A percentile compares a stretch with the other conserved stretches of the same genome.
Evolutionary conservation across 2,329 filamentous ascomycete genomes (phyloP).

Genomic region (Venturiaceae sp.): DNA sequence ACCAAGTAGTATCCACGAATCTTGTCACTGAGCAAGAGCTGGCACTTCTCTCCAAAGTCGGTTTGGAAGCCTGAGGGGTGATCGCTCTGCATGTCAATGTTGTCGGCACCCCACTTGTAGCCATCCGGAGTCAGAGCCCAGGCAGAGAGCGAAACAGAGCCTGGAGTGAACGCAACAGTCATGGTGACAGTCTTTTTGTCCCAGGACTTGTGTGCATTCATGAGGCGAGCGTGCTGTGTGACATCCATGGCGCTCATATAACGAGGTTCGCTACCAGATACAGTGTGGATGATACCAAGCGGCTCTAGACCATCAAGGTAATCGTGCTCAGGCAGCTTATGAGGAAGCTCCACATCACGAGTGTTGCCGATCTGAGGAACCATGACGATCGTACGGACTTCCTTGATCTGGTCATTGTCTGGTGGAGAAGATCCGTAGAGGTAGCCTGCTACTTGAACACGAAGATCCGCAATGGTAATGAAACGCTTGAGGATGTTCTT

Average conservation of each 20-base stretch:
- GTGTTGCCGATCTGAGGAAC: constrained; percentile 92
- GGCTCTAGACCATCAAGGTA: constrained; percentile 81
- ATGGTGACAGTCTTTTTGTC: constrained; percentile 90
- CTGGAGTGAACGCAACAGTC: constrained; percentile 92
- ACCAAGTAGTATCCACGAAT: constrained; percentile 95
- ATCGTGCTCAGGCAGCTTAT: constrained; percentile 85
- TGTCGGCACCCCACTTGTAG: constrained; percentile 95
- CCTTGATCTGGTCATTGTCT: constrained; percentile 95
- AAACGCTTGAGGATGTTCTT: constrained; percentile 98
- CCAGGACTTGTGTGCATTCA: constrained; percentile 72
- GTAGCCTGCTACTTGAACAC: constrained; percentile 93
- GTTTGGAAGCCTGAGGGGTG: constrained; percentile 91
- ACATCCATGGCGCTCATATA: constrained; percentile 97
- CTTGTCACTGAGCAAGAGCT: constrained; percentile 83
- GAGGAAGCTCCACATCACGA: constrained; percentile 82
- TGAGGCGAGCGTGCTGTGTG: constrained; percentile 83
- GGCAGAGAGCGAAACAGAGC: constrained; percentile 86
- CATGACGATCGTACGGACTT: constrained; percentile 94
- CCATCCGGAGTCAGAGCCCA: constrained; percentile 88
- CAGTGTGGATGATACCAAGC: constrained; percentile 88
- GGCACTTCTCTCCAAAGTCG: constrained; percentile 88
- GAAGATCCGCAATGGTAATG: constrained; percentile 92
- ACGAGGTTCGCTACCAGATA: constrained; percentile 85
- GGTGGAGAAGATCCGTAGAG: constrained; percentile 86
- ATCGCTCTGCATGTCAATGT: constrained; percentile 86